Conservation (phyloP, 1,139 yeast genomes). For the Kluyveromyces sp. region DNA sequence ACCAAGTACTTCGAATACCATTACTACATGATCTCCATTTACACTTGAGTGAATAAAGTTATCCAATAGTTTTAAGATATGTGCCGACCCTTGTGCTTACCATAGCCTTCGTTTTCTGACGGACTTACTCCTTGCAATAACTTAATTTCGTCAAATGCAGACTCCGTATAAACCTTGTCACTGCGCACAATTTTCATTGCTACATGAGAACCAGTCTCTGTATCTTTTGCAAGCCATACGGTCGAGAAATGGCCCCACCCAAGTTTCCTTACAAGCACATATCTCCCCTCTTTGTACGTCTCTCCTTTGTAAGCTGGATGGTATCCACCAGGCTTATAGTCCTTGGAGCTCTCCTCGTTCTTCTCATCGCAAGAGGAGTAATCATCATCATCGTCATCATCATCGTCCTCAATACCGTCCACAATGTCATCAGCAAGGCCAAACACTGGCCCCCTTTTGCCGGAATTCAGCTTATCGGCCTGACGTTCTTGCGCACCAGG, state of each 20-base stretch:
- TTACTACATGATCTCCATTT: constrained; percentile 67
- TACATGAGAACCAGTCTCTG: constrained; percentile 48
- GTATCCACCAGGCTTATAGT: constrained; percentile 70
- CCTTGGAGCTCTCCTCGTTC: constrained; percentile 59
- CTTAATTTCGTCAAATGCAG: constrained; percentile 70
- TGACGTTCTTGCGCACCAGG: neutral
- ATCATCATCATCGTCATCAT: constrained; percentile 21
- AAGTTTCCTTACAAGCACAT: constrained; percentile 56
- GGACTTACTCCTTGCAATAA: constrained; percentile 30
- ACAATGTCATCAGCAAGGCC: neutral
- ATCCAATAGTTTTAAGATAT: constrained; percentile 58
- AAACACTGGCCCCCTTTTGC: too few species aligned
- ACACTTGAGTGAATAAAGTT: constrained; percentile 65
- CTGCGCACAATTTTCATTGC: constrained; percentile 73
- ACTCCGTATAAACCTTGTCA: constrained; percentile 63
- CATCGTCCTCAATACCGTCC: constrained; percentile 11
- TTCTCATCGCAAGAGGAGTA: constrained; percentile 34
- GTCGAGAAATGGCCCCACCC: constrained; percentile 85
- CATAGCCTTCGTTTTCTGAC: constrained; percentile 27
- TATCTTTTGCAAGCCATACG: constrained; percentile 67
- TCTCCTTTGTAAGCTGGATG: constrained; percentile 75
- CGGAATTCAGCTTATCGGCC: neutral
- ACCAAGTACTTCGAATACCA: constrained; percentile 80
- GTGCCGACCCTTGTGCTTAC: constrained; percentile 42
- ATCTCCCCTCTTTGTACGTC: constrained; percentile 48